Base-by-base conservation (phyloP, 176 grass and related monocot genomes). In the Oryza nivara region DNA sequence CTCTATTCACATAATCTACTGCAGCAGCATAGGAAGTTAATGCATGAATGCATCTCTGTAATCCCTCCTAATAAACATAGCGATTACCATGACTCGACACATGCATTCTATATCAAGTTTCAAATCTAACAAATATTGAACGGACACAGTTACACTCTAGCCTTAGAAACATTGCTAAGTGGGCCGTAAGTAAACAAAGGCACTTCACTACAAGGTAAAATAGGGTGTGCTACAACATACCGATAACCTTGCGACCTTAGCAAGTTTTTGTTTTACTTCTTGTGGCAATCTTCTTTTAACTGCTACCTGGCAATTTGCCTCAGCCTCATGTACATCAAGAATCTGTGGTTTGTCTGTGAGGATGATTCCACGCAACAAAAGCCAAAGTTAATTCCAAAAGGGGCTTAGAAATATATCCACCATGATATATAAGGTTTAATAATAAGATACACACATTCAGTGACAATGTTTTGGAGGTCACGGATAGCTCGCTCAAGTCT, bases 161-260 rank as follows among this genome's bases (percentile, higher is more conserved):
- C 16, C 51, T 54, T 54, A 54, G 51, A 54, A 58, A 63, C n/a
- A 63, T 32, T 32, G 30, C 30, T 3, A 68, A 47, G 45, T 17
- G 20, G 14, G 30, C 36, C 68, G 72, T 17, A 8, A 68, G 45
- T 54, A 76, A 75, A 52, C 19, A 68, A 64, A 75, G 44, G 81
- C 26, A 67, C 46, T 75, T 68, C 9, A 20, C 20, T 68, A 13
- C 76, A 47, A 84, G 41, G 51, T 56, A 36, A 80, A 75, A 73
- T 83, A 74, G 72, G 74, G 14, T 68, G 68, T 77, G 67, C 20
- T 52, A 80, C 68, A 40, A 72, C 85, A 80, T 92, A 95, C 93
- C 81, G 93, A 92, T 79, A 95, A 85, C 85, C 93, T 89, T 70
- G 93, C 93, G 38, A 95, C 93, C 91, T 88, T 95, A 84, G 93